Evolutionary conservation across 768 basidiomycete species (phyloP).

Genomic region (Mycena vulgaris): DNA sequence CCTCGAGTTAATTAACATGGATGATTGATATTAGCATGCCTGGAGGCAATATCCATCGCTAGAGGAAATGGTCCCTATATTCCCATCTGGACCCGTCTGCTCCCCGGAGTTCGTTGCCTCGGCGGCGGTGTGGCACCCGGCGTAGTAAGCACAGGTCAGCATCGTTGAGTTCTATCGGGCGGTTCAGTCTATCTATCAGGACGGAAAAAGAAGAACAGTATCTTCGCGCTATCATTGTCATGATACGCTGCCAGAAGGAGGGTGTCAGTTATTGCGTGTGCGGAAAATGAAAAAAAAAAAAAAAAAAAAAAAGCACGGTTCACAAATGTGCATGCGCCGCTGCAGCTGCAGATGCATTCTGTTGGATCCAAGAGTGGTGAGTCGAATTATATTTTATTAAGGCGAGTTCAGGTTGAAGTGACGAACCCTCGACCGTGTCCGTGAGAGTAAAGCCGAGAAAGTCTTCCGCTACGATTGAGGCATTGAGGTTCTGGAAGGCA

Average conservation of each 20-base stretch:
- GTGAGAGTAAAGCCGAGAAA: slow-evolving; percentile 19
- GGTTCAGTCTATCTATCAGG: background rate
- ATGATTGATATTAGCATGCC: background rate
- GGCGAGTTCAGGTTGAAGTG: background rate
- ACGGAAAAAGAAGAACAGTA: background rate
- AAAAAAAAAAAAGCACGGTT: slow-evolving; percentile 8
- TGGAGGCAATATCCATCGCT: background rate
- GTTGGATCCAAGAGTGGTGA: background rate
- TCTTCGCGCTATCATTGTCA: slow-evolving; percentile 3
- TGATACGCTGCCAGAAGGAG: slow-evolving; percentile 1
- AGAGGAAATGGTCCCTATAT: background rate
- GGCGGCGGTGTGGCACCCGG: slow-evolving; percentile 24
- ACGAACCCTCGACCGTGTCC: slow-evolving; percentile 26
- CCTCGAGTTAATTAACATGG: too few species aligned
- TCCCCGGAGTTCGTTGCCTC: slow-evolving; percentile 31
- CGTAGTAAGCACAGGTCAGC: slow-evolving; percentile 25
- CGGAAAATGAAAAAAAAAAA: background rate
- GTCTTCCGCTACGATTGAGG: slow-evolving; percentile 20
- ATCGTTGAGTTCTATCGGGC: slow-evolving; percentile 2
- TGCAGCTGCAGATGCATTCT: background rate
- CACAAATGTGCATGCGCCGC: background rate
- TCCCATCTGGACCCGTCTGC: slow-evolving; percentile 33
- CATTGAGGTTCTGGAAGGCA: slow-evolving; percentile 9
- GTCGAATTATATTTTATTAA: background rate
- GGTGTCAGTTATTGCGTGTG: background rate